Evolutionary conservation across 1,139 yeast genomes (phyloP).

Genomic region (Trichomonascaceae sp.): DNA sequence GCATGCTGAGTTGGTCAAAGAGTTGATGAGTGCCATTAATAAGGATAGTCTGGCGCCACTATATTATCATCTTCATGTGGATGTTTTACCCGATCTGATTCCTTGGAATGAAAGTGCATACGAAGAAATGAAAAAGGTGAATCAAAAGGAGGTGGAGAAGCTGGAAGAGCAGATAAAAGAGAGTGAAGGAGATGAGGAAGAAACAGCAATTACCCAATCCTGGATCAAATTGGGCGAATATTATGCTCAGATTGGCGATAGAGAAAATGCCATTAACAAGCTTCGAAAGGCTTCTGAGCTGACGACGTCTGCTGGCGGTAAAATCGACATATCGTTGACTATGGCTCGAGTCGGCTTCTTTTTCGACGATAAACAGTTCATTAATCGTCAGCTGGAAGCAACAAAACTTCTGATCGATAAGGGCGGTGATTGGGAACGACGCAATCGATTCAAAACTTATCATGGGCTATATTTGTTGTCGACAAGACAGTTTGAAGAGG

Average conservation of each 20-base stretch:
- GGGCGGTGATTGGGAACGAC: constrained; percentile 99
- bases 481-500: constrained; percentile 79
- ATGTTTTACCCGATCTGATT: constrained; percentile 35
- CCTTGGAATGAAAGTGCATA: constrained; percentile 57
- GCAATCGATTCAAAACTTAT: constrained; percentile 90
- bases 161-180: constrained; percentile 60
- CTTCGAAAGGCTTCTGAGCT: constrained; percentile 70
- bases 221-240: constrained; percentile 83
- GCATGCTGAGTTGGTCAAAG: constrained; percentile 22
- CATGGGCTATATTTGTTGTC: constrained; percentile 78
- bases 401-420: constrained; percentile 73
- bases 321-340: constrained; percentile 79
- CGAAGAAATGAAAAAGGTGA: constrained; percentile 44
- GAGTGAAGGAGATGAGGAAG: constrained; percentile 87
- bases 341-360: constrained; percentile 83
- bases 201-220: constrained; percentile 69
- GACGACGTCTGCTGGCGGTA: constrained; percentile 82
- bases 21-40: constrained; percentile 50
- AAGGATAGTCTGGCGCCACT: constrained; percentile 75
- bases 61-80: constrained; percentile 60
- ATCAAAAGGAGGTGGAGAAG: constrained; percentile 49
- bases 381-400: constrained; percentile 68
- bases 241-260: constrained; percentile 79
- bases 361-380: constrained; percentile 67
- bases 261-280: constrained; percentile 63